Conservation (phyloP, 768 basidiomycete species). For the Serendipita sp. region DNA sequence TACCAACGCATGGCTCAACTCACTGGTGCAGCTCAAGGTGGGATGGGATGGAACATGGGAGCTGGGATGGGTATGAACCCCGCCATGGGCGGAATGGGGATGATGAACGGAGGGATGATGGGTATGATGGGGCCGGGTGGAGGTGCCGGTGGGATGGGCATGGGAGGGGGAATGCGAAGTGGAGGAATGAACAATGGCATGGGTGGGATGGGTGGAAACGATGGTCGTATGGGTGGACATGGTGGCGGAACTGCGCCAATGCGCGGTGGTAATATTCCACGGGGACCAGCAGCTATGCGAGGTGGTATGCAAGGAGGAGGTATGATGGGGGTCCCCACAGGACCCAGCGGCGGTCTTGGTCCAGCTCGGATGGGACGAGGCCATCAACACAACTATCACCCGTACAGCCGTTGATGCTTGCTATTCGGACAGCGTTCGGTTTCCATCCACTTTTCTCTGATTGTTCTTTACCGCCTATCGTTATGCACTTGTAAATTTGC, state of each 20-base stretch:
- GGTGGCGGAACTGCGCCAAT: conserved; percentile 23
- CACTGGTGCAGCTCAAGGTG: conserved; percentile 35
- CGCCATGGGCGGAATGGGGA: conserved; percentile 20
- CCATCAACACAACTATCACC: conserved; percentile 5
- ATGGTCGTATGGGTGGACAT: conserved; percentile 17
- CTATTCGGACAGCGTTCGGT: neutral
- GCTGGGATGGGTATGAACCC: conserved; percentile 12
- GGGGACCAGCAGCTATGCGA: conserved; percentile 10
- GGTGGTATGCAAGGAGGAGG: conserved; percentile 10
- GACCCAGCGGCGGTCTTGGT: conserved; percentile 3
- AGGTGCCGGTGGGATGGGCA: conserved; percentile 14
- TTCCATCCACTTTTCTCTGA: neutral
- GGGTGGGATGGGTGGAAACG: conserved; percentile 25
- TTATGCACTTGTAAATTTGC: neutral
- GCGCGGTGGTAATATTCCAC: conserved; percentile 25
- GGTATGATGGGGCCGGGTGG: no score
- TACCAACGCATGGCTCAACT: conserved; percentile 94
- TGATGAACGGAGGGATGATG: conserved; percentile 32
- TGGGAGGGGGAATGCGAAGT: conserved; percentile 13
- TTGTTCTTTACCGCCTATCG: neutral
- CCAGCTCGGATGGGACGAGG: conserved; percentile 3
- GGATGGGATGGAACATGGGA: conserved; percentile 18
- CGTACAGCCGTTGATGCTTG: neutral
- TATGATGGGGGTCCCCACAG: neutral
- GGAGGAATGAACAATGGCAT: conserved; percentile 14